Evolutionary conservation across 2,329 filamentous ascomycete genomes (phyloP).

Genomic region (Cladosporium sp.): DNA sequence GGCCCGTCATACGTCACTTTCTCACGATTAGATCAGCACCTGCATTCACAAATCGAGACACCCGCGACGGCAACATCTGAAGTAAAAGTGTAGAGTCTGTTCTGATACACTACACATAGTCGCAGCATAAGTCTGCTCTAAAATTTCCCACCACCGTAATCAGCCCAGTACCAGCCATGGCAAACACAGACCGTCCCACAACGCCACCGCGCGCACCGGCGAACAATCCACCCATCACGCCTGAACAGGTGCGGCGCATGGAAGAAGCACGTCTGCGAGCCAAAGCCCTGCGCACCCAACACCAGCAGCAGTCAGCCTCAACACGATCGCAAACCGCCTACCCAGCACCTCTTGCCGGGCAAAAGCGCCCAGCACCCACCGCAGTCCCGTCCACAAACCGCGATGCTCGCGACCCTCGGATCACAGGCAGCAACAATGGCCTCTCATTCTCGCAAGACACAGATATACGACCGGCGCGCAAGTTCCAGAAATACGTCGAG

Average conservation of each 20-base stretch:
- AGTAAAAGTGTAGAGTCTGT: background rate
- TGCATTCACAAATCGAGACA: background rate
- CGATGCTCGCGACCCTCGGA: conserved; percentile 60
- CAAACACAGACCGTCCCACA: conserved; percentile 43
- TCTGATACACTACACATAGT: background rate
- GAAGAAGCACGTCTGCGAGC: conserved; percentile 86
- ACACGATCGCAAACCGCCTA: conserved; percentile 29
- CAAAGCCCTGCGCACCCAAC: conserved; percentile 69
- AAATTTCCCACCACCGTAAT: background rate
- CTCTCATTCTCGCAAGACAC: conserved; percentile 46
- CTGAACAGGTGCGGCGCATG: conserved; percentile 63
- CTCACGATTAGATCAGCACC: background rate
- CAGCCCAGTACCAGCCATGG: conserved; percentile 29
- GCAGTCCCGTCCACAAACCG: conserved; percentile 63
- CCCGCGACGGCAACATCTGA: background rate
- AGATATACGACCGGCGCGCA: conserved; percentile 73
- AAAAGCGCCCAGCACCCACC: conserved; percentile 67
- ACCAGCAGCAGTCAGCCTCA: conserved; percentile 59
- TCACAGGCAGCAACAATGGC: conserved; percentile 40
- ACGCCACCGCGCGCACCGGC: conserved; percentile 51
- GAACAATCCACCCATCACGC: conserved; percentile 53
- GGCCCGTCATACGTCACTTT: too few species aligned
- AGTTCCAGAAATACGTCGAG: conserved; percentile 92
- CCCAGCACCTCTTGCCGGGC: conserved; percentile 55
- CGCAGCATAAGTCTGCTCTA: background rate